Base-by-base conservation (phyloP, 768 basidiomycete genomes). In the Leucocoprinus birnbaumii region DNA sequence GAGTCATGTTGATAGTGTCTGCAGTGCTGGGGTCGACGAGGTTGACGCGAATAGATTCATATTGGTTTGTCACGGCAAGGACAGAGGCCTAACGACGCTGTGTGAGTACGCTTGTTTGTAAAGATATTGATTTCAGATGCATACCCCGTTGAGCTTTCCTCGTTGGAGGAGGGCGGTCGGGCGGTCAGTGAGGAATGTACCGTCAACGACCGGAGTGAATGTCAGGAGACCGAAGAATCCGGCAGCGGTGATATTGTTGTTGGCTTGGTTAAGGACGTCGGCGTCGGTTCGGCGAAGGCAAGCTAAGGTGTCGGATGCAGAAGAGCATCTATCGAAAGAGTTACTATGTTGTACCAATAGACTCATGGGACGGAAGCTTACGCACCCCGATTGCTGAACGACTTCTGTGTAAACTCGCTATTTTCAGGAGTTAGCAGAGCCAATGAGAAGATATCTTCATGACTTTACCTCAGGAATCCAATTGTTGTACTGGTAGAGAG, bases 181-280 rank as follows among this genome's bases (percentile, higher is more conserved):
- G 19, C 75, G 66, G 47, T 77, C 71, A 0, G 69, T 63, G 27
- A 80, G 78, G 55, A 78, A 75, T 1, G 63, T 65, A 1, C 76
- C 80, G 59, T 82, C 80, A 2, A 82, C 71, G n/a, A 82, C 78
- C 0, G 80, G 79, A 13, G 70, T 69, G 41, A 76, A 78, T 16
- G 63, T 53, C 26, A 66, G 76, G 31, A 31, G 31, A 11, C 31
- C 31, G 31, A 5, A 31, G 11, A 31, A 31, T 31, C 31, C 31
- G 5, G 5, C 31, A 31, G 31, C 31, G 31, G 31, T 31, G 31
- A 31, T 31, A 11, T 31, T 31, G 31, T 31, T 31, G 31, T 31
- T 31, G 1, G 73, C 74, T 0, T 74, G 31, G 31, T 31, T 74
- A 46, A 62, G 76, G 64, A 80, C 77, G 2, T 59, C 73, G 35